Evolutionary conservation across 345 rosid genomes (phyloP).

Genomic region (Cardamine resedifolia): DNA sequence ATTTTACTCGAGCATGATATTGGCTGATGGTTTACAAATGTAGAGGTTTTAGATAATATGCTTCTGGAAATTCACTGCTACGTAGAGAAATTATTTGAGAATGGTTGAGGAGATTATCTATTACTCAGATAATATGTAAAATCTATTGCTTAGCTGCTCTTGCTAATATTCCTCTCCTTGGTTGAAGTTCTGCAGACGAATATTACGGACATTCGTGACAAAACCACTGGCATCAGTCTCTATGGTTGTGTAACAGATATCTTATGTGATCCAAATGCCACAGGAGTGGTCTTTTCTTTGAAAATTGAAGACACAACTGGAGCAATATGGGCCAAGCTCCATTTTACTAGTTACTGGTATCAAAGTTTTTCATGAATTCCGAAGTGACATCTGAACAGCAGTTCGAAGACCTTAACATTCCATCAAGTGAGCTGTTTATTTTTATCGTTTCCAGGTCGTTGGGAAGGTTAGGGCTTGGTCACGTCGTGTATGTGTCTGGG

Average conservation of each 20-base stretch:
- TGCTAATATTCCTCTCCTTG: conserved; percentile 34
- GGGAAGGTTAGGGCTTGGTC: conserved; percentile 78
- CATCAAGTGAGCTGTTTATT: neutral
- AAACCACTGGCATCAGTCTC: conserved; percentile 84
- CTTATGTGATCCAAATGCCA: conserved; percentile 44
- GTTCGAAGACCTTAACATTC: neutral
- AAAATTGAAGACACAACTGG: conserved; percentile 74
- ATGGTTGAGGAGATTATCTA: conserved; percentile 2
- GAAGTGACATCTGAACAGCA: neutral
- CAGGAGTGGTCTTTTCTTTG: conserved; percentile 55
- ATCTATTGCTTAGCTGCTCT: conserved; percentile 13
- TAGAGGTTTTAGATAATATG: neutral
- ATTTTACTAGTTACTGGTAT: conserved; percentile 73
- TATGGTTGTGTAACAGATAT: conserved; percentile 68
- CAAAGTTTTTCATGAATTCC: neutral
- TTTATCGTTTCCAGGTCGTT: conserved; percentile 60
- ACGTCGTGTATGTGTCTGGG: conserved; percentile 69
- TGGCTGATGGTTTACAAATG: conserved; percentile 1
- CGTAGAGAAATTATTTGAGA: neutral
- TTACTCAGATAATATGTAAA: conserved; percentile 1
- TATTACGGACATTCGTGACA: conserved; percentile 63
- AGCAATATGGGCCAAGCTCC: conserved; percentile 70
- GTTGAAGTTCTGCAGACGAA: conserved; percentile 63
- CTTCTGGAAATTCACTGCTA: conserved; percentile 3
- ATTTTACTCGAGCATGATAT: conserved; percentile 6